phyloP scores from a whole-genome alignment of 441 rosid genomes.

The Capsella rubella region DNA sequence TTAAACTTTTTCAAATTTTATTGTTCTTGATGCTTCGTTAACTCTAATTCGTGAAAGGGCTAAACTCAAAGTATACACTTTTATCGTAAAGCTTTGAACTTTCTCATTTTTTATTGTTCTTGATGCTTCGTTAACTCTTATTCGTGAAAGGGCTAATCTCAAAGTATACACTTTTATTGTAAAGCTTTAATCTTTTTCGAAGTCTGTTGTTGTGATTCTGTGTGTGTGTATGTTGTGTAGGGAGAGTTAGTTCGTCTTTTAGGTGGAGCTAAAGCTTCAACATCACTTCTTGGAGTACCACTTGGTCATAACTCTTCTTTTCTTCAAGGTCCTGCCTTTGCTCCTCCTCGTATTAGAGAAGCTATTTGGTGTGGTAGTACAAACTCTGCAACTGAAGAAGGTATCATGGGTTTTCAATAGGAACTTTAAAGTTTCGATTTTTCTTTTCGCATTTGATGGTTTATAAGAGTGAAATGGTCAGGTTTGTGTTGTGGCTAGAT shows the following conservation, averaged over 20 bases:
- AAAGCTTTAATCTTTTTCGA: too few relatives aligned
- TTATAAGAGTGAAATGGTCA: background rate
- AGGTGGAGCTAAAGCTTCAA: conserved; percentile 77
- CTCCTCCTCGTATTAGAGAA: conserved; percentile 97
- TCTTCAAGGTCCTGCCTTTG: conserved; percentile 99
- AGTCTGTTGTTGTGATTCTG: background rate
- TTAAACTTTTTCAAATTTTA: background rate
- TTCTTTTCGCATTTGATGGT: background rate
- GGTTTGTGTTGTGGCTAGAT: conserved; percentile 3
- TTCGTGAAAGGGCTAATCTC: too few relatives aligned
- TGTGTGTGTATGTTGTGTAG: conserved; percentile 39
- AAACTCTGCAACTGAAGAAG: conserved; percentile 92
- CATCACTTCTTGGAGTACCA: conserved; percentile 95
- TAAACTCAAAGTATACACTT: conserved; percentile 73
- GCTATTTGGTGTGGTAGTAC: conserved; percentile 99
- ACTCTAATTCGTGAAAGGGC: conserved; percentile 97
- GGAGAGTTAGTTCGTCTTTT: conserved; percentile 94
- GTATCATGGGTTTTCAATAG: conserved; percentile 41
- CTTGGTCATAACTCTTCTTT: conserved; percentile 96
- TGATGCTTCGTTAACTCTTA: background rate
- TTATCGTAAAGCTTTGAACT: background rate
- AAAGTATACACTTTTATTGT: too few relatives aligned
- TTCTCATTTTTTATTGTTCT: background rate
- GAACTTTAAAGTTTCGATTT: background rate
- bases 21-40: conserved; percentile 76